phyloP scores from a whole-genome alignment of 257 asterid species.

The Penstemon eatonii region DNA sequence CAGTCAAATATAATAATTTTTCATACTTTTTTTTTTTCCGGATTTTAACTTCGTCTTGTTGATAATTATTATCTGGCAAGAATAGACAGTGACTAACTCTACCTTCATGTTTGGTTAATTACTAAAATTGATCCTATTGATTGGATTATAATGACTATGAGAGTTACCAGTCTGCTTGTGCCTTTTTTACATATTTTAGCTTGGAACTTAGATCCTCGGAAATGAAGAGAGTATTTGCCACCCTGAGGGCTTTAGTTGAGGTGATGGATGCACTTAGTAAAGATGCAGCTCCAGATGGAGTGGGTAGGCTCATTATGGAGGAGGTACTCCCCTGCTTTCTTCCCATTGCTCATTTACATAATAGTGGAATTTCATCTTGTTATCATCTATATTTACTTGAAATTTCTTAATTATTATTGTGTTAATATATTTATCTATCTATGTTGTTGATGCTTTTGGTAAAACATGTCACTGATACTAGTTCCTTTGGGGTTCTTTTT shows the following conservation, averaged over 20 bases:
- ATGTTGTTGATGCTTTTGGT: conserved; percentile 16
- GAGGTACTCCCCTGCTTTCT: conserved; percentile 56
- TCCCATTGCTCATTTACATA: conserved; percentile 19
- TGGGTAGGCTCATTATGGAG: conserved; percentile 73
- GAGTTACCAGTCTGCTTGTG: conserved; percentile 29
- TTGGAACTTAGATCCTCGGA: conserved; percentile 60
- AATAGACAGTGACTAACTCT: not conserved
- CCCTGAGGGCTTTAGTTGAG: conserved; percentile 89
- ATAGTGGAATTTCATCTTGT: conserved; percentile 22
- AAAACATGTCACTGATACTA: conserved; percentile 17
- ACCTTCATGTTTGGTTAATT: conserved; percentile 17
- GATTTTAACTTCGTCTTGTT: conserved; percentile 14
- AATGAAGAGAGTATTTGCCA: conserved; percentile 77
- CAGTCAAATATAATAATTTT: conserved; percentile 1
- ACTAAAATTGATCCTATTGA: conserved; percentile 14
- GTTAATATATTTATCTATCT: conserved; percentile 4
- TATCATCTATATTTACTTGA: conserved; percentile 11
- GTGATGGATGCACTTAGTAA: conserved; percentile 90
- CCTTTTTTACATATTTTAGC: conserved; percentile 43
- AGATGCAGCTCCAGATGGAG: conserved; percentile 74
- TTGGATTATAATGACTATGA: conserved; percentile 16
- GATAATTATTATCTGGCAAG: conserved; percentile 6
- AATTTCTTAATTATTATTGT: conserved; percentile 16
- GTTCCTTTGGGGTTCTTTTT: conserved; percentile 26
- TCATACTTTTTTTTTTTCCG: not conserved